phyloP scores from a whole-genome alignment of 176 grass and related monocot genomes.

The Oryza nivara region DNA sequence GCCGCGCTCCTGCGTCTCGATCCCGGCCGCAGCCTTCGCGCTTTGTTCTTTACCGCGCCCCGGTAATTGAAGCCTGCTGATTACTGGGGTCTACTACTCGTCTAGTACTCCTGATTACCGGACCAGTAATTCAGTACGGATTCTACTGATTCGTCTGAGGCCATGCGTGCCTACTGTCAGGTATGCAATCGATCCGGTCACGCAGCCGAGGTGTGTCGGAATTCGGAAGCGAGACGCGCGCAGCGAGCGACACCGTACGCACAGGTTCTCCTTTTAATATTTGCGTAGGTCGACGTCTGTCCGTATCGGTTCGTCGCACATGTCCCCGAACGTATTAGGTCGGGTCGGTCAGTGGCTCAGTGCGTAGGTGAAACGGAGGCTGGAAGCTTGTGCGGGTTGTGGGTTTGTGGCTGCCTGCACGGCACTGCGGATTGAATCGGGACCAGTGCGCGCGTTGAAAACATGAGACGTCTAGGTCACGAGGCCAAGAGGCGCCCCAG shows the following conservation, averaged over 20 bases:
- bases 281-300: not conserved
- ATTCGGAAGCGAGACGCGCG: not conserved
- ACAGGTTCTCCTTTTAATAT: not conserved
- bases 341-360: not conserved
- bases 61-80: constrained; percentile 21
- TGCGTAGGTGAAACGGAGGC: not conserved
- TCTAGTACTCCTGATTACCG: not conserved
- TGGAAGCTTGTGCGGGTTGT: not conserved
- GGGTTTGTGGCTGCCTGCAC: not conserved
- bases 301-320: not conserved
- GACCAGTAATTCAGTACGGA: not conserved
- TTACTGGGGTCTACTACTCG: not conserved
- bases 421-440: not conserved
- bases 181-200: constrained; percentile 13
- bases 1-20: not conserved
- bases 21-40: not conserved
- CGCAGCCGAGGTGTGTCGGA: constrained; percentile 1
- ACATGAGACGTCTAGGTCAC: not conserved
- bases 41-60: constrained; percentile 49
- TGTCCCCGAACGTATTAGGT: not conserved
- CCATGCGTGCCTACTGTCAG: constrained; percentile 18
- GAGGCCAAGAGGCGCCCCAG: not conserved
- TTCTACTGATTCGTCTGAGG: not conserved
- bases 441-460: constrained; percentile 19
- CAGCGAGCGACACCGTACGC: not conserved